Evolutionary conservation across 2,329 filamentous ascomycete genomes (phyloP).

Genomic region (Fusarium sp.): DNA sequence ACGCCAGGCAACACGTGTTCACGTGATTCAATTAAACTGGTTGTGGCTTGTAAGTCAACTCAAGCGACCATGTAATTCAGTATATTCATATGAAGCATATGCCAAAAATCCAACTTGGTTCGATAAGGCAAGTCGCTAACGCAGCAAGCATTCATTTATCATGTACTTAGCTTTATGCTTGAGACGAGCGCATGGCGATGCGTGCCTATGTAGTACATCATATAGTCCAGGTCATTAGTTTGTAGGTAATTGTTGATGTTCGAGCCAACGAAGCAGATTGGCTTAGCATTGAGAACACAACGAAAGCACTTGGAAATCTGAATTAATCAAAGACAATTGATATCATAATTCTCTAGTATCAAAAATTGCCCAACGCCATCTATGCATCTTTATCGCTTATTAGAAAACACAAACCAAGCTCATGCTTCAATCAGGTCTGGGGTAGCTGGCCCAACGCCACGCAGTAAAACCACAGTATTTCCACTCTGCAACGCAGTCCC

Average conservation of each 20-base stretch:
- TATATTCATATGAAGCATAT: background rate
- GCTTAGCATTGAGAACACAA: background rate
- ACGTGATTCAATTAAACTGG: constrained; percentile 12
- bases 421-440: constrained; percentile 73
- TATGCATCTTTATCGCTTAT: constrained; percentile 29
- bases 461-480: constrained; percentile 88
- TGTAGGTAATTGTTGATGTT: background rate
- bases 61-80: background rate
- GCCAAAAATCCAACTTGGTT: background rate
- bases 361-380: constrained; percentile 37
- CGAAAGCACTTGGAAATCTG: background rate
- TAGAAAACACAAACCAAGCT: constrained; percentile 10
- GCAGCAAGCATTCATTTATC: background rate
- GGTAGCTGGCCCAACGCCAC: constrained; percentile 81
- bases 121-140: fast-evolving
- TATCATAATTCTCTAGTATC: constrained; percentile 1
- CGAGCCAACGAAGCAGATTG: background rate
- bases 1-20: constrained; percentile 13
- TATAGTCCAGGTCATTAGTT: background rate
- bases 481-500: constrained; percentile 79
- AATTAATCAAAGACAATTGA: background rate
- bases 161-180: fast-evolving
- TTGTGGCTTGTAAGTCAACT: background rate
- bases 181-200: background rate
- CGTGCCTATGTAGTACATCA: background rate